Evolutionary conservation across 106 monocot genomes (phyloP).

Genomic region (Acorus gramineus): DNA sequence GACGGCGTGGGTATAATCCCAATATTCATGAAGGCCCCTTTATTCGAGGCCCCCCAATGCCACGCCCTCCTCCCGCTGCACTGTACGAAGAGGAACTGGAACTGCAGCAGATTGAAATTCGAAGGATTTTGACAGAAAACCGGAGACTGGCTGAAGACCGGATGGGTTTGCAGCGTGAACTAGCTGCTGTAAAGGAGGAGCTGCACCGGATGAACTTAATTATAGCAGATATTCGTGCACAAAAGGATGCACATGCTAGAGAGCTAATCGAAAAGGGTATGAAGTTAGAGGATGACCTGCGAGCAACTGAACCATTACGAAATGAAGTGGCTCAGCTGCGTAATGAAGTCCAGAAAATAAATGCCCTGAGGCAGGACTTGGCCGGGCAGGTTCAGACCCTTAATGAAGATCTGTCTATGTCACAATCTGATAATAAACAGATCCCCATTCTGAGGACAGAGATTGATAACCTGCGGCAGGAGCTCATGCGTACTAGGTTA

Average conservation of each 20-base stretch:
- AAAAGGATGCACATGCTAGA: slow-evolving; percentile 5
- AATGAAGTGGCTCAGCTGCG: slow-evolving; percentile 11
- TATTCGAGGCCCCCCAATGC: background rate
- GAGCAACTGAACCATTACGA: slow-evolving; percentile 9
- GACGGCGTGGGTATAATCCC: background rate
- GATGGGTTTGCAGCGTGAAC: slow-evolving; percentile 7
- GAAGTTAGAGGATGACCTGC: slow-evolving; percentile 14
- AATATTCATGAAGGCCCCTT: slow-evolving; percentile 3
- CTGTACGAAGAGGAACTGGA: slow-evolving; percentile 21
- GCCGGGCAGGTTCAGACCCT: slow-evolving; percentile 38
- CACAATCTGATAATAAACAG: slow-evolving; percentile 48
- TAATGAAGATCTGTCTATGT: slow-evolving; percentile 48
- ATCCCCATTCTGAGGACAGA: slow-evolving; percentile 36
- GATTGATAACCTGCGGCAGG: slow-evolving; percentile 56
- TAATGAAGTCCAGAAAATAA: slow-evolving; percentile 13
- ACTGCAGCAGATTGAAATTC: slow-evolving; percentile 5
- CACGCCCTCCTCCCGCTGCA: slow-evolving; percentile 5
- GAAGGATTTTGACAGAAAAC: slow-evolving; percentile 5
- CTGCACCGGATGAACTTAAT: slow-evolving; percentile 10
- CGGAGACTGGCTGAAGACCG: slow-evolving; percentile 9
- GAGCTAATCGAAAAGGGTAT: slow-evolving; percentile 8
- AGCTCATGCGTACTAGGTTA: slow-evolving; percentile 57
- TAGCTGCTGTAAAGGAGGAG: slow-evolving; percentile 14
- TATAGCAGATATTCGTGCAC: slow-evolving; percentile 6
- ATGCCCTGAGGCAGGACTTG: slow-evolving; percentile 46